A percentile compares a stretch with the other conserved stretches of the same genome.
These are phyloP conservation scores for Kappamyces sp. DNA, from an alignment of 192 early-diverging fungal species.

Conservation along the genomic window DNA sequence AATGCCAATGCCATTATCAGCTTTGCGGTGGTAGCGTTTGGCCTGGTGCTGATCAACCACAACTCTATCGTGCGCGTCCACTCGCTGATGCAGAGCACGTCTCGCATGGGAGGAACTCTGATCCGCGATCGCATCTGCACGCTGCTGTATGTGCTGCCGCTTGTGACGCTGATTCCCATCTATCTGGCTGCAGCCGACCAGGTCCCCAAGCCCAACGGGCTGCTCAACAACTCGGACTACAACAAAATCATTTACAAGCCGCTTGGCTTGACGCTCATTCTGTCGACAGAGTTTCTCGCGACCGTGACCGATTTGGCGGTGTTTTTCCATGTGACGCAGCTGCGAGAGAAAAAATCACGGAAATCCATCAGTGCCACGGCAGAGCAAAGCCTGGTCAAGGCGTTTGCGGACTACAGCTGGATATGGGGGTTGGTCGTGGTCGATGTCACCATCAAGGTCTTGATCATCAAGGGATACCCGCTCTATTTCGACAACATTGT, in stretches of 20 bases:
- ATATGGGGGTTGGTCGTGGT: slow-evolving; percentile 7
- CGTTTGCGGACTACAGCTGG: neutral
- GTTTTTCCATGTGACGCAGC: neutral
- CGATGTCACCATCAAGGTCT: slow-evolving; percentile 1
- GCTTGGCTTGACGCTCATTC: slow-evolving; percentile 5
- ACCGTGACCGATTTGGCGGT: slow-evolving; percentile 9
- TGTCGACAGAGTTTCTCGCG: slow-evolving; percentile 11
- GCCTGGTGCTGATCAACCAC: slow-evolving; percentile 13
- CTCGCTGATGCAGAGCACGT: neutral
- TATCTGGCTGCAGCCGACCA: slow-evolving; percentile 3
- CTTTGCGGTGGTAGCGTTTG: too few relatives aligned
- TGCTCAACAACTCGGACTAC: neutral
- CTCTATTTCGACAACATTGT: slow-evolving; percentile 14
- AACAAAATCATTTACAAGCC: neutral
- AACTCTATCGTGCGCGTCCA: slow-evolving; percentile 5
- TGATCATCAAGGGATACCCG: slow-evolving; percentile 10
- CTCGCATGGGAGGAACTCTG: neutral
- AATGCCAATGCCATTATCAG: too few relatives aligned
- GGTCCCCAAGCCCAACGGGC: too few relatives aligned
- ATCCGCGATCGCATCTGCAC: neutral
- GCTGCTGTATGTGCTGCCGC: slow-evolving; percentile 8
- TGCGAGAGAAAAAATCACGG: too few relatives aligned
- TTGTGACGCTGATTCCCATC: slow-evolving; percentile 10
- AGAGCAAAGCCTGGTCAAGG: neutral
- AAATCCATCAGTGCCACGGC: neutral